Evolutionary conservation across 371 early-diverging fungal genomes (phyloP).

Genomic region (Coemansia sp.): DNA sequence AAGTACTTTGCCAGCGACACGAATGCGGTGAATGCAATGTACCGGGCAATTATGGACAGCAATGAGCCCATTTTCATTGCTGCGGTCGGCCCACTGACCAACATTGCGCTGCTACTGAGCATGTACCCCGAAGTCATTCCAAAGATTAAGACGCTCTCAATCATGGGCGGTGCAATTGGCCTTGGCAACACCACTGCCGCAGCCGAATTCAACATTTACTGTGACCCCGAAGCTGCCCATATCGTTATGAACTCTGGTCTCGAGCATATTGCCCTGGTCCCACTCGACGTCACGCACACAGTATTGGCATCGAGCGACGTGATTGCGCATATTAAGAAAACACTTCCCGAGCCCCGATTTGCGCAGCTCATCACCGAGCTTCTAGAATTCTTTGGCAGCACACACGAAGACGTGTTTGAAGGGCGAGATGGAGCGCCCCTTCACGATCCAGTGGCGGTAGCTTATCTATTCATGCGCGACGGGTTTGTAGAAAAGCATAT

Average conservation of each 20-base stretch:
- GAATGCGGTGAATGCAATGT: constrained; percentile 43
- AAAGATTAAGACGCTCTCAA: constrained; percentile 34
- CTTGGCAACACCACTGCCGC: constrained; percentile 42
- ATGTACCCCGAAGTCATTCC: constrained; percentile 43
- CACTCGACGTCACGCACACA: constrained; percentile 49
- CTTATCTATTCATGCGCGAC: constrained; percentile 35
- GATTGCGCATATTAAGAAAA: constrained; percentile 18
- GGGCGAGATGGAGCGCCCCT: constrained; percentile 37
- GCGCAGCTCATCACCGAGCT: constrained; percentile 34
- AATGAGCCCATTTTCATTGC: constrained; percentile 29
- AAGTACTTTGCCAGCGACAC: constrained; percentile 9
- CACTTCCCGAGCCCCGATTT: constrained; percentile 21
- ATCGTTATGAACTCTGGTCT: constrained; percentile 47
- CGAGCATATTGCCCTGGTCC: constrained; percentile 31
- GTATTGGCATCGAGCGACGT: constrained; percentile 21
- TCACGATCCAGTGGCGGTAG: constrained; percentile 48
- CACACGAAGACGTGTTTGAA: constrained; percentile 29
- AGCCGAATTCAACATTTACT: constrained; percentile 50
- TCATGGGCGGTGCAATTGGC: constrained; percentile 51
- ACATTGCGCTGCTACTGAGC: constrained; percentile 49
- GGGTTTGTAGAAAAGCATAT: constrained; percentile 24
- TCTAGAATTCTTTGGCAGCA: constrained; percentile 33
- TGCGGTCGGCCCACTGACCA: constrained; percentile 51
- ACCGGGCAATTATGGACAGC: constrained; percentile 23
- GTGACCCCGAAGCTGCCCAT: constrained; percentile 51